Conservation (phyloP, 179 eudicot species). For the Silene noctiflora region DNA sequence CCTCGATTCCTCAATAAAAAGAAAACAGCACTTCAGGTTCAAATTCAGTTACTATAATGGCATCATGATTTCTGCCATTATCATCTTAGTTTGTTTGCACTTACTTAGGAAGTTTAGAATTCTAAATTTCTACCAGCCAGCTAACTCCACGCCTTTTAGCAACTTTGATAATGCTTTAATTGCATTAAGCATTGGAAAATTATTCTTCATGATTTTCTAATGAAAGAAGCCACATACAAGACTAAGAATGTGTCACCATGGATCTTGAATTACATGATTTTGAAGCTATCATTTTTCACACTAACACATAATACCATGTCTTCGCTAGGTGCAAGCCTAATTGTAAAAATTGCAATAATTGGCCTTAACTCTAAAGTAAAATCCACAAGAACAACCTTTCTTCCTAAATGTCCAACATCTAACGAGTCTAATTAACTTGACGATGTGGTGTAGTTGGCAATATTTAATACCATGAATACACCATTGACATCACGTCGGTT, state of each 20-base stretch:
- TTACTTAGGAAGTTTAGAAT: background rate
- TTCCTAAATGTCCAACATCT: background rate
- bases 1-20: background rate
- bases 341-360: background rate
- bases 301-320: background rate
- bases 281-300: background rate
- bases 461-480: background rate
- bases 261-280: background rate
- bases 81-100: background rate
- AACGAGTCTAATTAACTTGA: background rate
- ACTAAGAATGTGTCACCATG: background rate
- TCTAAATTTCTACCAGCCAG: background rate
- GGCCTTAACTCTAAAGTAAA: background rate
- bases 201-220: background rate
- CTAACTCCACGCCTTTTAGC: background rate
- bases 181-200: slow-evolving; percentile 3
- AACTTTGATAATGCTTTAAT: background rate
- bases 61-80: background rate
- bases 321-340: background rate
- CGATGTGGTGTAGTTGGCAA: background rate
- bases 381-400: background rate
- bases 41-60: background rate
- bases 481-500: background rate
- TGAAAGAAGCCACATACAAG: background rate
- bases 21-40: background rate